A percentile compares a stretch with the other conserved stretches of the same genome.
phyloP scores from a whole-genome alignment of 2,329 filamentous ascomycete species.

The Xylaria sp. region DNA sequence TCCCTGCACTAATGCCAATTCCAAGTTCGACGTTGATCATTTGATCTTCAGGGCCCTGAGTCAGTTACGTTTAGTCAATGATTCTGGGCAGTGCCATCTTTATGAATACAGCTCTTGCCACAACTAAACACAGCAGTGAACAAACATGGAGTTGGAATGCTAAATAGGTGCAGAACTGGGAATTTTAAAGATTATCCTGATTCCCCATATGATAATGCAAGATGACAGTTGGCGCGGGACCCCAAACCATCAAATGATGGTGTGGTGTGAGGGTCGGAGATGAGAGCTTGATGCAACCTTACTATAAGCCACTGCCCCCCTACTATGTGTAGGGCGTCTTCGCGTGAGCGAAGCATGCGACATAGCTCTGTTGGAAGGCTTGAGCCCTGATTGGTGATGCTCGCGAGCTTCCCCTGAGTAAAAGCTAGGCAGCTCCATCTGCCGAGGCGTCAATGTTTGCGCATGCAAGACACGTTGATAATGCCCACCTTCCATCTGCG shows the following conservation, averaged over 20 bases:
- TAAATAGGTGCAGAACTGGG: background rate
- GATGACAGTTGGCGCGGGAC: slow-evolving; percentile 44
- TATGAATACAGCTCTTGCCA: background rate
- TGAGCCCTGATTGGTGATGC: slow-evolving; percentile 40
- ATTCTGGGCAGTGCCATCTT: slow-evolving; percentile 1
- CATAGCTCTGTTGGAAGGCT: slow-evolving; percentile 33
- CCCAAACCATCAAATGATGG: slow-evolving; percentile 46
- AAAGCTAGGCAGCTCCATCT: slow-evolving; percentile 39
- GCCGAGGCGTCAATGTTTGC: slow-evolving; percentile 39
- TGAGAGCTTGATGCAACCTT: slow-evolving; percentile 45
- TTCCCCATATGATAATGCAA: slow-evolving; percentile 32
- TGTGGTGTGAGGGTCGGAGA: slow-evolving; percentile 44
- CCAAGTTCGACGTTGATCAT: slow-evolving; percentile 16
- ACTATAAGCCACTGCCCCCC: slow-evolving; percentile 25
- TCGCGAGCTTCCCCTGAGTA: slow-evolving; percentile 43
- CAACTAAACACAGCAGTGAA: background rate
- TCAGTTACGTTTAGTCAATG: background rate
- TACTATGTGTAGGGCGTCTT: slow-evolving; percentile 33
- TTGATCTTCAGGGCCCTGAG: slow-evolving; percentile 22
- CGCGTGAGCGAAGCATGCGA: slow-evolving; percentile 38
- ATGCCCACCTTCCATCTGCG: slow-evolving; percentile 46
- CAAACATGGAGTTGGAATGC: background rate
- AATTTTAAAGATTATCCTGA: slow-evolving; percentile 11
- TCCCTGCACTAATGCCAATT: slow-evolving; percentile 20
- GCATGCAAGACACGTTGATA: slow-evolving; percentile 42